These are phyloP conservation scores for Russula lepida DNA, from an alignment of 768 basidiomycete species.

Conservation along the genomic window DNA sequence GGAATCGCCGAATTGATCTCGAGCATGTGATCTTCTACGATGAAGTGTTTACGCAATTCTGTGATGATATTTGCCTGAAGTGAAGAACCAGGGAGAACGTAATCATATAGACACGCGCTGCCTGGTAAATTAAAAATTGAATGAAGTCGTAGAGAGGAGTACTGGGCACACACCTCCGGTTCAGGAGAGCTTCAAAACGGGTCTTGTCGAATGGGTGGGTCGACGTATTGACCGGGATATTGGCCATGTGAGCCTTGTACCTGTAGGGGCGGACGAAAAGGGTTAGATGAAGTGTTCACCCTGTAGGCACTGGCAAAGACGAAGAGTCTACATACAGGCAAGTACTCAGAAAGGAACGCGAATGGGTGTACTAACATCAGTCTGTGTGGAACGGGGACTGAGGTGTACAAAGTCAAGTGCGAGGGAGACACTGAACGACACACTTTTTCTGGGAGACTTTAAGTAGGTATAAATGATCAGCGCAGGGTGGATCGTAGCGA, in stretches of 20 bases:
- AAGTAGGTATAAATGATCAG: too few relatives aligned
- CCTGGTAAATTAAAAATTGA: constrained; percentile 39
- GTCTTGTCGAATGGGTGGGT: constrained; percentile 83
- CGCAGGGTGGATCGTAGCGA: too few relatives aligned
- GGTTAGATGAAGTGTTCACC: background rate
- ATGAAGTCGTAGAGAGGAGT: background rate
- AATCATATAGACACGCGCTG: constrained; percentile 96
- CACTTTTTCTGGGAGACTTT: too few relatives aligned
- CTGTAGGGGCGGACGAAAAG: background rate
- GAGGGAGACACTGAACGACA: too few relatives aligned
- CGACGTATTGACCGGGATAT: constrained; percentile 57
- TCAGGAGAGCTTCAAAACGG: constrained; percentile 77
- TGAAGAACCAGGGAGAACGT: constrained; percentile 92
- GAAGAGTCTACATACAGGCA: too few relatives aligned
- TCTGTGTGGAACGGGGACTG: too few relatives aligned
- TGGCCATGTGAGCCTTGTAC: constrained; percentile 24
- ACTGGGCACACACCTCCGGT: constrained; percentile 52
- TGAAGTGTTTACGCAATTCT: constrained; percentile 97
- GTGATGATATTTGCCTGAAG: constrained; percentile 94
- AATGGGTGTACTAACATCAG: too few relatives aligned
- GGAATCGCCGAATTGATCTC: constrained; percentile 99
- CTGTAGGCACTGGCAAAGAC: too few relatives aligned
- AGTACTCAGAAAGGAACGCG: too few relatives aligned
- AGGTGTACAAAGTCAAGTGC: too few relatives aligned
- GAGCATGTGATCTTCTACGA: constrained; percentile 96